Evolutionary conservation across 2,329 filamentous ascomycete genomes (phyloP).

Genomic region (Hymenoscyphus occultus): DNA sequence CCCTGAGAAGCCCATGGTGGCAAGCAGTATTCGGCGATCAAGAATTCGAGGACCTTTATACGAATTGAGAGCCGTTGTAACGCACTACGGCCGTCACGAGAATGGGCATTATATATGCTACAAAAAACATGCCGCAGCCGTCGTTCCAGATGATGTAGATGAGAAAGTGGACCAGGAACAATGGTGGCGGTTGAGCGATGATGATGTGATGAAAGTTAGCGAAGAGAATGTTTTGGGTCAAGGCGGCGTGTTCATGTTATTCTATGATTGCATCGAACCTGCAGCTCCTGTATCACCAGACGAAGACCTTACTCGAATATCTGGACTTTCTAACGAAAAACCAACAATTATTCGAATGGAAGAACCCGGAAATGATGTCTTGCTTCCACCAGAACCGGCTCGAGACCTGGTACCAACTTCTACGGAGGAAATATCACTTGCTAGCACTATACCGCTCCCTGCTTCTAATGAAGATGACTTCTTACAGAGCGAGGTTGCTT

Average conservation of each 20-base stretch:
- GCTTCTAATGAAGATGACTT: constrained; percentile 23
- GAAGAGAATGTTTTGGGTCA: constrained; percentile 73
- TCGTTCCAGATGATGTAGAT: constrained; percentile 21
- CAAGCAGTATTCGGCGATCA: constrained; percentile 50
- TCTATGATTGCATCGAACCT: constrained; percentile 75
- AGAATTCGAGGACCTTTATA: constrained; percentile 62
- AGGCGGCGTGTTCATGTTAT: constrained; percentile 90
- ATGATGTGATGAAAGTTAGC: constrained; percentile 71
- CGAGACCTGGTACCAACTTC: background rate
- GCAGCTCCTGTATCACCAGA: constrained; percentile 14
- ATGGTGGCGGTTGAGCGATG: constrained; percentile 93
- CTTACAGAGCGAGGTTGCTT: constrained; percentile 21
- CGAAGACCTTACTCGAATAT: background rate
- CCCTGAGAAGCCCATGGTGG: constrained; percentile 71
- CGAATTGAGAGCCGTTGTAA: constrained; percentile 77
- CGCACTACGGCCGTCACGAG: constrained; percentile 86
- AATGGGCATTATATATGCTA: constrained; percentile 97
- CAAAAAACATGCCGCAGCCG: constrained; percentile 57
- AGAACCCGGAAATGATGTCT: background rate
- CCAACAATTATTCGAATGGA: background rate
- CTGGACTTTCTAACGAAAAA: background rate
- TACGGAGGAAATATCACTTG: constrained; percentile 16
- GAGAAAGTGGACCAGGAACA: constrained; percentile 37
- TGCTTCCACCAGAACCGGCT: background rate
- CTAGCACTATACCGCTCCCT: constrained; percentile 24